Evolutionary conservation across 1,139 yeast genomes (phyloP), one percentile per base, ranked within the genome.

Genomic region (Yamadazyma conglobata): DNA sequence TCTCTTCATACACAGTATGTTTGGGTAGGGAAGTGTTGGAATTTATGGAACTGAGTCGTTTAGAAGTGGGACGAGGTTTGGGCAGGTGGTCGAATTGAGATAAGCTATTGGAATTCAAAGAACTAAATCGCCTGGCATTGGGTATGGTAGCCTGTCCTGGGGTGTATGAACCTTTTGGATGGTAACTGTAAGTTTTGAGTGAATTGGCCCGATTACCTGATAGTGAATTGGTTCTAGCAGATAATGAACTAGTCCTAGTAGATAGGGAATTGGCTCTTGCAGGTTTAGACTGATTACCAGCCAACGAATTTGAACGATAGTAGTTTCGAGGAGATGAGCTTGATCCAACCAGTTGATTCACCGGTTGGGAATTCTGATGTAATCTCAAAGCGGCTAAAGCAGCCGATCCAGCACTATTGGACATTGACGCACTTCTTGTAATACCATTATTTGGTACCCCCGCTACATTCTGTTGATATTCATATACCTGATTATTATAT

Each of bases 341-440:
- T n/a, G 11, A 20, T 20, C 8, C 15, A 13, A 11, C 7, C 15
- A 10, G 11, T 14, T 8, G 22, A 19, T 25, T n/a, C 30, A 33
- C 16, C 14, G 42, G 42, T 22, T 33, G 42, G 28, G 44, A 38
- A 26, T 43, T 40, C 39, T 50, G 44, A 42, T 63, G 70, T 39
- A 58, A 48, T 37, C 60, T 50, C 20, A 66, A 45, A 5, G 74
- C 74, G 1, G 72, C 73, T 30, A 52, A 38, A 3, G 73, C 73
- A 1, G 73, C 73, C 2, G 73, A 72, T 37, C 70, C 70, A 15
- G 73, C 74, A 16, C 60, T 56, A 28, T 35, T 42, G 14, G 38
- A 32, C 30, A 44, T 28, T 1, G 46, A 38, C 4, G 32, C 30
- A 6, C 31, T 25, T 23, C 46, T 28, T 10, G 33, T 21, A 10